A percentile compares a stretch with the other conserved stretches of the same genome.
These are phyloP conservation scores for Corchorus olitorius DNA, from an alignment of 345 rosid species.

Conservation along the genomic window DNA sequence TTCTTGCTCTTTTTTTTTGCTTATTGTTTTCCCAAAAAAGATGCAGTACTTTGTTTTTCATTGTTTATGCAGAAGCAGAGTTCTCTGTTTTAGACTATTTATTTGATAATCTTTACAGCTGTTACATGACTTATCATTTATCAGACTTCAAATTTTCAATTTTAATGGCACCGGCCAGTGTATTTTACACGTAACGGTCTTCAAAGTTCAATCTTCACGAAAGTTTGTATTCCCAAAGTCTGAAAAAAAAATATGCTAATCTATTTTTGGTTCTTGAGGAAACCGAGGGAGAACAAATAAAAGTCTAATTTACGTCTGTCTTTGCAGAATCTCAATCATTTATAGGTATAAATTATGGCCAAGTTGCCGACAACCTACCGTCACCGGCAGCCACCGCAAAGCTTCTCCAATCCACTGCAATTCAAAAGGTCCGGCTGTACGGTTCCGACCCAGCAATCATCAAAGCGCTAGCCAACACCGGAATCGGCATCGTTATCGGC, in stretches of 20 bases:
- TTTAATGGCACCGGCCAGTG: background rate
- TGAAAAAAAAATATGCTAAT: background rate
- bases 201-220: background rate
- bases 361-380: conserved; percentile 81
- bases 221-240: background rate
- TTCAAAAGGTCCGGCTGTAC: conserved; percentile 73
- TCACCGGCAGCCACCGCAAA: conserved; percentile 67
- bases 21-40: background rate
- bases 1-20: background rate
- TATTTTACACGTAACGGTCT: background rate
- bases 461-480: conserved; percentile 74
- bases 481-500: conserved; percentile 75
- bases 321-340: conserved; percentile 67
- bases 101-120: no score
- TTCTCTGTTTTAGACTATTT: background rate
- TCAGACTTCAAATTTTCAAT: background rate
- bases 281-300: background rate
- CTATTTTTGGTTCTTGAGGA: background rate
- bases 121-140: no score
- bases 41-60: background rate
- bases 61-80: background rate
- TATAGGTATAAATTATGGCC: conserved; percentile 87
- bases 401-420: conserved; percentile 73
- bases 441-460: conserved; percentile 76
- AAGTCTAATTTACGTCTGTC: background rate